These are phyloP conservation scores for Apophysomyces variabilis DNA, from an alignment of 371 early-diverging fungal species.

Conservation along the genomic window DNA sequence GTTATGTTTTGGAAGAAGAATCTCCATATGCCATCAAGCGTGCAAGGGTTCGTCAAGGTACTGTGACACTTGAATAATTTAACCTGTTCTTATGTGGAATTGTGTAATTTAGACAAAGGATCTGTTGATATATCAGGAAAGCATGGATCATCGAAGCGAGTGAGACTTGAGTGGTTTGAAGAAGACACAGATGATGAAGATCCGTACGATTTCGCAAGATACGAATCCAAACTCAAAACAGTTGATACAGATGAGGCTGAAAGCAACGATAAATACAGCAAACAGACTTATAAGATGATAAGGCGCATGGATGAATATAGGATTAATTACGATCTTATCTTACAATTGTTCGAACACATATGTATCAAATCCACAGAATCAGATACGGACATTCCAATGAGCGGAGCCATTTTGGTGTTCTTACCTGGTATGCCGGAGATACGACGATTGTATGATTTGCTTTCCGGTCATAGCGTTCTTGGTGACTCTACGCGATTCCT, in stretches of 20 bases:
- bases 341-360: constrained; percentile 67
- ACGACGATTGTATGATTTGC: constrained; percentile 54
- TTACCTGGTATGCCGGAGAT: constrained; percentile 91
- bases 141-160: constrained; percentile 36
- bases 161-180: constrained; percentile 56
- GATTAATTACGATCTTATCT: constrained; percentile 76
- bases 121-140: constrained; percentile 32
- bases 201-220: constrained; percentile 34
- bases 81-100: background rate
- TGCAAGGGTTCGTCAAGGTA: constrained; percentile 27
- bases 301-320: constrained; percentile 64
- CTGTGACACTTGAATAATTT: background rate
- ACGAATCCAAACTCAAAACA: constrained; percentile 28
- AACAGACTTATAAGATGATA: constrained; percentile 53
- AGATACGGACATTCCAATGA: constrained; percentile 42
- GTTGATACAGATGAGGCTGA: constrained; percentile 28
- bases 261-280: constrained; percentile 35
- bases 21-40: constrained; percentile 57
- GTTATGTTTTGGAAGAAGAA: constrained; percentile 62
- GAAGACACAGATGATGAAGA: constrained; percentile 50
- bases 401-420: constrained; percentile 86
- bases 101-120: constrained; percentile 26
- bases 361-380: constrained; percentile 29
- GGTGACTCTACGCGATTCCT: constrained; percentile 51
- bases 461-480: constrained; percentile 53